Base-by-base conservation (phyloP, 495 filamentous ascomycete species). In the Darksidea phi region DNA sequence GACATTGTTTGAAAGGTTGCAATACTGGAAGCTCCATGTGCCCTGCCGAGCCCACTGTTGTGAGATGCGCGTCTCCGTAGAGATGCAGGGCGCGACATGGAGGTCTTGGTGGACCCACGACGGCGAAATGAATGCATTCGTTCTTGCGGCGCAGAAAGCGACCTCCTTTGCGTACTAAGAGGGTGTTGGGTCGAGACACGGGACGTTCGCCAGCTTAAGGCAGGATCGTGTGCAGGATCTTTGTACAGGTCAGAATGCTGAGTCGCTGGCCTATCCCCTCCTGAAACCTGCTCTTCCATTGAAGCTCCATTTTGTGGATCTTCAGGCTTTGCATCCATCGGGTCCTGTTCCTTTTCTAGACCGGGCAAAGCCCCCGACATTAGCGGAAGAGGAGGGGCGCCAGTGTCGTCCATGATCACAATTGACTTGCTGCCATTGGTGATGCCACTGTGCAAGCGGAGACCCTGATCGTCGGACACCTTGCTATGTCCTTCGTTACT, bases 361-460 rank as follows among this genome's bases (percentile, higher is more conserved):
- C 12, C 26, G 0, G 67, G 59, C 34, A 72, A 50, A 15, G 66
- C 67, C n/a, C 70, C 64, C 17, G 60, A 59, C 58, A 67, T 64
- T 46, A 59, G 48, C 2, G 71, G 68, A 11, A 68, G n/a, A 18
- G 38, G 32, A 43, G 67, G 61, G 72, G 73, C 23, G 73, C 75
- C 12, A 3, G 85, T 86, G 53, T 87, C 87, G 69, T 96, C 88
- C 15, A 95, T 84, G 65, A 96, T 94, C 26, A 95, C 83, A 63
- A 96, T 94, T 0, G 90, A 95, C 62, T 88, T 82, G 72, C 89
- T 95, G 6, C 89, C 89, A 37, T 78, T 79, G 0, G 90, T 93
- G 32, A 95, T 77, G 26, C 79, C 84, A 64, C 84, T 88, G 42
- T 76, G 71, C 1, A 74, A 65, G 49, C 81, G 77, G 32, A 17